Base-by-base conservation (phyloP, 805 yeast species). In the Sporopachydermia lactativora region DNA sequence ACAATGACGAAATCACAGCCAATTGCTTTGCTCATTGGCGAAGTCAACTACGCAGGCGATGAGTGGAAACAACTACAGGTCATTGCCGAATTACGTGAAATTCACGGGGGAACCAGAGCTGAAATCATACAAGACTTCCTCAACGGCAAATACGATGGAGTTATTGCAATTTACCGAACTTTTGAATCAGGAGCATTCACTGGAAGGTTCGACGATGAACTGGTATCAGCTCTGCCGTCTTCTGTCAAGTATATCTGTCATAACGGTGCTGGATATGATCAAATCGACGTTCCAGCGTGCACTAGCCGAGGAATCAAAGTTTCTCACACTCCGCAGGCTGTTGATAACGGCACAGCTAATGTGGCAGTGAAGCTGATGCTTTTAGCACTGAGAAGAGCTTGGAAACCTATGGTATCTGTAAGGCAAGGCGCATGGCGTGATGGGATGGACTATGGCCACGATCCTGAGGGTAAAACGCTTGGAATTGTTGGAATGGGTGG, bases 401-500 rank as follows among this genome's bases (percentile, higher is more conserved):
- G 72, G 47, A 47, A 55, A 38, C 79, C 85, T 15, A 71, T 71
- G 45, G 60, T 68, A 35, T 59, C 62, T 39, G 53, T 81, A 49
- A 50, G 65, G 24, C 55, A 59, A 24, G 86, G 86, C 16, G 62
- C 70, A 43, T 81, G 88, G 85, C 66, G 70, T 13, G 42, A 54
- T 11, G 17, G 17, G n/a, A 36, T 36, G 39, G 39, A 36, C 6
- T 18, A 73, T 37, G 92, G 89, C 3, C 68, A 68, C 51, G 83
- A 76, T 51, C 88, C 88, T n/a, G 71, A 64, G 45, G 81, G 81
- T 5, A 75, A 76, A 51, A 65, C 65, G 13, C 75, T 82, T 17
- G 92, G 94, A 39, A 73, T 82, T 39, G 62, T 77, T 40, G 94
- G 94, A 14, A 66, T 81, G 69, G 94, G 94, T 24, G 88, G 89